Percentiles rank a stretch among this genome's conserved stretches.
These are phyloP conservation scores for Osmanthus fragrans DNA, from an alignment of 257 asterid genomes.

Conservation along the genomic window DNA sequence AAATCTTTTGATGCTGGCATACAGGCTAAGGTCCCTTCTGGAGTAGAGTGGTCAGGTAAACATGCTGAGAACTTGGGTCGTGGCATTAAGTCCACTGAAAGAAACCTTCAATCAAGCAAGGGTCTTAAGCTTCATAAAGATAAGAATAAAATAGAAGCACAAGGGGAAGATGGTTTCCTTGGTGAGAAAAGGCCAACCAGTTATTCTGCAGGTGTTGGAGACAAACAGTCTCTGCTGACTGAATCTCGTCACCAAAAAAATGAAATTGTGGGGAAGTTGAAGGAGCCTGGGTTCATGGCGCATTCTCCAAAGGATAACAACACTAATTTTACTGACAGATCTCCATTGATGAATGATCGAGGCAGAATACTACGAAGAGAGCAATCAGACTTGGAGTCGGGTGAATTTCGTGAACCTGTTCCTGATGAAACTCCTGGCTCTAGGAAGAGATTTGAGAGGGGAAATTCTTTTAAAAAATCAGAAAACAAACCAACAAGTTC, in stretches of 20 bases:
- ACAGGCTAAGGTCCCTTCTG: constrained; percentile 39
- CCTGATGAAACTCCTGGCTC: constrained; percentile 54
- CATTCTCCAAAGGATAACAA: constrained; percentile 54
- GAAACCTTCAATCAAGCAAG: constrained; percentile 45
- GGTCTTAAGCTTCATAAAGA: constrained; percentile 45
- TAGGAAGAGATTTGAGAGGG: constrained; percentile 56
- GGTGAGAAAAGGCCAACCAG: constrained; percentile 42
- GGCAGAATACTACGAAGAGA: constrained; percentile 63
- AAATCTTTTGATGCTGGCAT: constrained; percentile 47
- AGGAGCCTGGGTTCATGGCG: constrained; percentile 42
- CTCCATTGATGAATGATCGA: constrained; percentile 56
- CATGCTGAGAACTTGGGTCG: constrained; percentile 44
- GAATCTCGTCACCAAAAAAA: constrained; percentile 43
- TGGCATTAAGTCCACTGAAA: constrained; percentile 52
- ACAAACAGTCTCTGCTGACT: constrained; percentile 36
- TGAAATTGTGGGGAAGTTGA: constrained; percentile 43
- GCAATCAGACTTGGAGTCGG: constrained; percentile 85
- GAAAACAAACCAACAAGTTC: constrained; percentile 50
- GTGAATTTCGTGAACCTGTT: constrained; percentile 81
- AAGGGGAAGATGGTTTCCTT: constrained; percentile 36
- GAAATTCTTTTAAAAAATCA: constrained; percentile 49
- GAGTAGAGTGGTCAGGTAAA: constrained; percentile 56
- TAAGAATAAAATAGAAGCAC: constrained; percentile 37
- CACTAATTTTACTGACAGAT: constrained; percentile 37
- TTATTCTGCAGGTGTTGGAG: constrained; percentile 41